Base-by-base conservation (phyloP, 352 stramenopile genomes). In the Phytophthora idaei region DNA sequence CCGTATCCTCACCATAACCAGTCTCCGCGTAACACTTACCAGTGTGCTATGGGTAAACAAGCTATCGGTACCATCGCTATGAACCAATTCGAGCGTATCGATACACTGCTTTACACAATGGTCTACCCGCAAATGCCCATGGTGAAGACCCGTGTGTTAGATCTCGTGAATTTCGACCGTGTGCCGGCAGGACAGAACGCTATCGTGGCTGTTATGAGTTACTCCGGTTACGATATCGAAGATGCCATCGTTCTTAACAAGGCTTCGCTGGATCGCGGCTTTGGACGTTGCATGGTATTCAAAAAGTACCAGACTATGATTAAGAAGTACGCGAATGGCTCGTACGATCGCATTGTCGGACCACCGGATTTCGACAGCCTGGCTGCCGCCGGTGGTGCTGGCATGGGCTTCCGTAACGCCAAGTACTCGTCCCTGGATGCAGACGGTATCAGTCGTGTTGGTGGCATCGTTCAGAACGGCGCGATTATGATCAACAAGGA, bases 191-290 rank as follows among this genome's bases (percentile, higher is more conserved):
- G 98, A 41, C 97, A 99, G 72, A 99, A 99, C 77, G 97, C 97
- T 0, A 98, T 96, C 37, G 97, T 99, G 34, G 98, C 98, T 17
- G 98, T 99, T 4, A 99, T 99, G 98, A 98, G 91, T 80, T 99
- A 99, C 75, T 98, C 89, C 41, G 98, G 98, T 32, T 99, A 99
- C 76, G 98, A 99, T 90, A 99, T 99, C 72, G 98, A 99, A 90
- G 98, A 99, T 91, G 98, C 98, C 31, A 97, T 99, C 50, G 96
- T 99, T 44, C 82, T 99, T 5, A 99, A 99, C 89, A 99, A 99
- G 74, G 94, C 91, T 7, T 97, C 85, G 15, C 62, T 98, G 28
- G 96, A 99, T 79, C 89, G 98, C 47, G 98, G 98, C n/a, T 99
- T 99, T 74, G 97, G 97, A 21, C 90, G 98, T 58, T 99, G 97